These are phyloP conservation scores for Podospora tetraspora DNA, from an alignment of 495 filamentous ascomycete genomes.

Conservation along the genomic window DNA sequence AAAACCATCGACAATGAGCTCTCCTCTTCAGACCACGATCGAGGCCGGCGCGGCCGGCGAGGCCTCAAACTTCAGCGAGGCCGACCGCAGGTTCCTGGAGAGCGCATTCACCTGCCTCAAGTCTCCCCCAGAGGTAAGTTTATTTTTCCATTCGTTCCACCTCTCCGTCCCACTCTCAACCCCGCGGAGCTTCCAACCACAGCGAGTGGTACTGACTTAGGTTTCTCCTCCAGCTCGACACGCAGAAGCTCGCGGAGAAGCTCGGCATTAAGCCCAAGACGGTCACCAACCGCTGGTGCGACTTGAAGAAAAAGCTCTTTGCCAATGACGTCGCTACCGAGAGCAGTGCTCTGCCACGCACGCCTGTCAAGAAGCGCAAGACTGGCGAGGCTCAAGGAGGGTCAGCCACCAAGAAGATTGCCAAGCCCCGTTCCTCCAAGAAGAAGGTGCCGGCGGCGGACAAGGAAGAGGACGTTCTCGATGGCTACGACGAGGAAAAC, in stretches of 20 bases:
- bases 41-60: background rate
- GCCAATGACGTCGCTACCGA: background rate
- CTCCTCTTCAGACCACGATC: background rate
- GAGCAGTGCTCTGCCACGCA: background rate
- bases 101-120: slow-evolving; percentile 10
- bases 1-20: background rate
- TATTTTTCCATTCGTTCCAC: background rate
- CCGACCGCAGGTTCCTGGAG: slow-evolving; percentile 5
- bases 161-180: background rate
- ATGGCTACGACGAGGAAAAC: background rate
- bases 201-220: background rate
- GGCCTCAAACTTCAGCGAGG: background rate
- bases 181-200: background rate
- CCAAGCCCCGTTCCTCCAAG: background rate
- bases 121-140: slow-evolving; percentile 12
- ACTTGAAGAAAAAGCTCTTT: slow-evolving; percentile 9
- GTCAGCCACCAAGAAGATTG: background rate
- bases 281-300: slow-evolving; percentile 14
- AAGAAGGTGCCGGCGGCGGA: background rate
- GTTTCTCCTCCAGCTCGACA: slow-evolving; percentile 5
- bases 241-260: slow-evolving; percentile 2
- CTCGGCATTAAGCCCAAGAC: slow-evolving; percentile 15
- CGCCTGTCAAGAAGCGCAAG: slow-evolving; percentile 7
- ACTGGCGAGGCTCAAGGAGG: background rate
- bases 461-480: background rate